These are phyloP conservation scores for Clonostachys solani DNA, from an alignment of 2,329 filamentous ascomycete genomes.

Conservation along the genomic window DNA sequence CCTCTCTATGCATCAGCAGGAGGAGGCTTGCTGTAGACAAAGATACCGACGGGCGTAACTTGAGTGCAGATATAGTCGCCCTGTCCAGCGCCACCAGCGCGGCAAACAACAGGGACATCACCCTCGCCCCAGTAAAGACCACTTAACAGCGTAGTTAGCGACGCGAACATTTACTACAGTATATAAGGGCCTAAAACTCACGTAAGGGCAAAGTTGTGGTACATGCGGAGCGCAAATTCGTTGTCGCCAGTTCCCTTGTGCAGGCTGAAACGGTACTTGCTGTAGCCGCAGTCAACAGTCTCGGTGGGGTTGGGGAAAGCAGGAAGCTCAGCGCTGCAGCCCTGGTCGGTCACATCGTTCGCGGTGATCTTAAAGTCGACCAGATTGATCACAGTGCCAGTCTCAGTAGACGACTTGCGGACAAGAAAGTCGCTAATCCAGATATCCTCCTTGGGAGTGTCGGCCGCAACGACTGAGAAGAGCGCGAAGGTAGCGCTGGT, in stretches of 20 bases:
- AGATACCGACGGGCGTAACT: background rate
- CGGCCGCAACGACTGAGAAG: background rate
- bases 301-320: background rate
- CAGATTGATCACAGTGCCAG: background rate
- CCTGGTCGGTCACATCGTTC: slow-evolving; percentile 1
- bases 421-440: background rate
- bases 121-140: background rate
- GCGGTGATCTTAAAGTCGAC: background rate
- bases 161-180: background rate
- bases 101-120: background rate
- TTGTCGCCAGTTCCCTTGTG: background rate
- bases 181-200: background rate
- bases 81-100: background rate
- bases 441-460: background rate
- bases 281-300: background rate
- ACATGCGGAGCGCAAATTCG: background rate
- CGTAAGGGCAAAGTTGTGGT: background rate
- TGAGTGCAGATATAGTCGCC: background rate
- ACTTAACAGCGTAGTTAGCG: background rate
- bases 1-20: too few species aligned
- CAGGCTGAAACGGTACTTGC: background rate
- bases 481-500: background rate
- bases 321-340: background rate
- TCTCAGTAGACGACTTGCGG: background rate
- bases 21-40: background rate